Conservation (phyloP, 495 filamentous ascomycete genomes). For the Annulohypoxylon nitens region DNA sequence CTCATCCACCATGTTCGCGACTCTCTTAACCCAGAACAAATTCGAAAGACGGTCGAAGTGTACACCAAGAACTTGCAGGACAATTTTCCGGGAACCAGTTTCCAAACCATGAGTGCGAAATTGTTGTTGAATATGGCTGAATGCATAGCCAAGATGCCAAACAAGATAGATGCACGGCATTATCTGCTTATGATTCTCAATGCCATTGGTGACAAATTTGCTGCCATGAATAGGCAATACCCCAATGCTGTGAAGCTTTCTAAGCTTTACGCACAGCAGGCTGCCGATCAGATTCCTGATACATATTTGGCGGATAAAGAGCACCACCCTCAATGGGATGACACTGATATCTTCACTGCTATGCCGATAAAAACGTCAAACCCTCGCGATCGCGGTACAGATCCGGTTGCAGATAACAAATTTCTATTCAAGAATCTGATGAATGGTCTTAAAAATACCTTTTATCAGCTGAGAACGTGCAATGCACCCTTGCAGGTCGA, state of each 20-base stretch:
- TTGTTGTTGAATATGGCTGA: slow-evolving; percentile 97
- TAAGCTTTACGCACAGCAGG: slow-evolving; percentile 74
- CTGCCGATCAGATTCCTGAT: slow-evolving; percentile 76
- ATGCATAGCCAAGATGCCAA: slow-evolving; percentile 89
- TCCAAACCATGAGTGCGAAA: slow-evolving; percentile 99
- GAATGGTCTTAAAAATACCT: slow-evolving; percentile 95
- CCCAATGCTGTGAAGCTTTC: slow-evolving; percentile 94
- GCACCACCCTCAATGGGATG: slow-evolving; percentile 90
- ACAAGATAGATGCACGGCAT: slow-evolving; percentile 93
- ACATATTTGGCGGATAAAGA: slow-evolving; percentile 86
- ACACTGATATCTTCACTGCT: slow-evolving; percentile 96
- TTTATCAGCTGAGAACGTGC: slow-evolving; percentile 93
- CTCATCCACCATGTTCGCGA: slow-evolving; percentile 98
- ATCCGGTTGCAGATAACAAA: slow-evolving; percentile 97
- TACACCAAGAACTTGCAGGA: slow-evolving; percentile 98
- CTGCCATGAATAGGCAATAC: slow-evolving; percentile 96
- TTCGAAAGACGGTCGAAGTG: slow-evolving; percentile 92
- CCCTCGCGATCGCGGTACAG: slow-evolving; percentile 88
- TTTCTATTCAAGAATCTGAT: slow-evolving; percentile 99
- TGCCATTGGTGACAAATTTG: slow-evolving; percentile 98
- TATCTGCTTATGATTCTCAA: slow-evolving; percentile 98
- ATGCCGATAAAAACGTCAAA: slow-evolving; percentile 96
- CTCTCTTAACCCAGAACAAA: slow-evolving; percentile 83
- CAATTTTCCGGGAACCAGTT: slow-evolving; percentile 96
- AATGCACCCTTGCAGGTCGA: slow-evolving; percentile 81